phyloP scores from a whole-genome alignment of 768 basidiomycete species.

The Rickenella mellea region DNA sequence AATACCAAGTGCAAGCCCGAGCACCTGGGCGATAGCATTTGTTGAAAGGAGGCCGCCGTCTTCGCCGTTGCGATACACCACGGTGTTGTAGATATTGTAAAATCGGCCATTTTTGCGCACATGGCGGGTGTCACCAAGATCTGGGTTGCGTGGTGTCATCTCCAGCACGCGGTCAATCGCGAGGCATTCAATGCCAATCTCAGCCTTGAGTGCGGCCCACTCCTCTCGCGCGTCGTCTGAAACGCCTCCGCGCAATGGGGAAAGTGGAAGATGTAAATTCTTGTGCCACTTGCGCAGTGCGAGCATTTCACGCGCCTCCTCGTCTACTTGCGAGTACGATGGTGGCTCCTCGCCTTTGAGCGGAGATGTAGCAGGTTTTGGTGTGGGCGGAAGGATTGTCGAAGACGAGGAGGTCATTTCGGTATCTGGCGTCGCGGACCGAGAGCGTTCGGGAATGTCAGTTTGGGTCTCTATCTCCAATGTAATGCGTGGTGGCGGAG shows the following conservation, averaged over 20 bases:
- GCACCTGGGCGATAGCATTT: slow-evolving; percentile 32
- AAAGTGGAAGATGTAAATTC: slow-evolving; percentile 38
- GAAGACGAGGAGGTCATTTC: slow-evolving; percentile 66
- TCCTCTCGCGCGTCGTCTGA: slow-evolving; percentile 62
- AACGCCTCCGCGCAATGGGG: slow-evolving; percentile 39
- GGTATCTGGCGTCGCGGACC: slow-evolving; percentile 44
- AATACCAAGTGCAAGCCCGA: slow-evolving; percentile 9
- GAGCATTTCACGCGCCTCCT: slow-evolving; percentile 32
- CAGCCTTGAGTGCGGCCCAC: slow-evolving; percentile 72
- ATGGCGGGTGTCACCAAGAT: slow-evolving; percentile 12
- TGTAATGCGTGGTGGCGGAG: slow-evolving; percentile 8
- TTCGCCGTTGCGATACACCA: slow-evolving; percentile 38
- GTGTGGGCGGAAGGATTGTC: slow-evolving; percentile 62
- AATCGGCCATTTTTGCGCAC: slow-evolving; percentile 39
- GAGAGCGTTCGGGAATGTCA: slow-evolving; percentile 31
- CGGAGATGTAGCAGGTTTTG: slow-evolving; percentile 32
- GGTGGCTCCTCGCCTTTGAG: slow-evolving; percentile 52
- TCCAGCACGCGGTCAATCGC: slow-evolving; percentile 69
- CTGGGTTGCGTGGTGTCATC: slow-evolving; percentile 23
- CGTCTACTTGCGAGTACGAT: slow-evolving; percentile 55
- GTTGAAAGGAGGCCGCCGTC: slow-evolving; percentile 22
- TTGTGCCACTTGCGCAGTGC: slow-evolving; percentile 65
- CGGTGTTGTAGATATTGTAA: slow-evolving; percentile 84
- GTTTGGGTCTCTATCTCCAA: slow-evolving; percentile 62
- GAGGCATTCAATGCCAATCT: slow-evolving; percentile 66